Evolutionary conservation across 768 basidiomycete genomes (phyloP).

Genomic region (Cystofilobasidium bisporidii): DNA sequence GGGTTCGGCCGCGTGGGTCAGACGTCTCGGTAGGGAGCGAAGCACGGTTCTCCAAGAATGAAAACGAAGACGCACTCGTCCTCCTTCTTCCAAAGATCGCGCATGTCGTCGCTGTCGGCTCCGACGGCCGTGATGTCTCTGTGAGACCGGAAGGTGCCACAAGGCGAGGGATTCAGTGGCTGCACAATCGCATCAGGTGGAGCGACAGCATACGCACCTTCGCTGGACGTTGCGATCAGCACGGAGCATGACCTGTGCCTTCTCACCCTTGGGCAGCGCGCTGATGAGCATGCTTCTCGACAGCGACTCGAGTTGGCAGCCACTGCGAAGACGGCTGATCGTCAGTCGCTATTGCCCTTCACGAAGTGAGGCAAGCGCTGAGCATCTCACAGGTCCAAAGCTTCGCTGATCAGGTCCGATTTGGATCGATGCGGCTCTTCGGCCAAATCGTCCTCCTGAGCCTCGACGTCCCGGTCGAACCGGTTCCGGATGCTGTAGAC

Average conservation of each 20-base stretch:
- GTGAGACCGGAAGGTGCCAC: not conserved
- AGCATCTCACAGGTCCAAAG: slow-evolving; percentile 26
- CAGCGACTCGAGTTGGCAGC: slow-evolving; percentile 34
- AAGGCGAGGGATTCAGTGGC: not conserved
- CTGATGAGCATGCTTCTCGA: slow-evolving; percentile 36
- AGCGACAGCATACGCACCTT: slow-evolving; percentile 31
- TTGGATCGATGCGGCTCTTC: too few relatives aligned
- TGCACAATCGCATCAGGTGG: not conserved
- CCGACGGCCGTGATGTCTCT: slow-evolving; percentile 25
- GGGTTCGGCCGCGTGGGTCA: too few relatives aligned
- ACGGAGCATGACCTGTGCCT: slow-evolving; percentile 36
- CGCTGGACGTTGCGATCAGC: slow-evolving; percentile 40
- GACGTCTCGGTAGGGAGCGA: too few relatives aligned
- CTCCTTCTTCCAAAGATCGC: slow-evolving; percentile 32
- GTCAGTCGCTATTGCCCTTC: slow-evolving; percentile 29
- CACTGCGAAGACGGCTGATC: slow-evolving; percentile 26
- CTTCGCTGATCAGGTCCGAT: slow-evolving; percentile 14
- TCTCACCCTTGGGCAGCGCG: slow-evolving; percentile 27
- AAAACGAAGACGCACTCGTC: slow-evolving; percentile 21
- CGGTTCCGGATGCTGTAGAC: too few relatives aligned
- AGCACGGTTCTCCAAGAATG: too few relatives aligned
- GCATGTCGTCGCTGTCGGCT: slow-evolving; percentile 32
- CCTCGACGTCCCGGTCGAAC: too few relatives aligned
- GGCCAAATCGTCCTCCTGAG: slow-evolving; percentile 24
- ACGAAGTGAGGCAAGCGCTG: slow-evolving; percentile 12